Percentiles rank a stretch among this genome's conserved stretches.
phyloP scores from a whole-genome alignment of 306 rosid genomes.

The Sphenostylis stenocarpa region DNA sequence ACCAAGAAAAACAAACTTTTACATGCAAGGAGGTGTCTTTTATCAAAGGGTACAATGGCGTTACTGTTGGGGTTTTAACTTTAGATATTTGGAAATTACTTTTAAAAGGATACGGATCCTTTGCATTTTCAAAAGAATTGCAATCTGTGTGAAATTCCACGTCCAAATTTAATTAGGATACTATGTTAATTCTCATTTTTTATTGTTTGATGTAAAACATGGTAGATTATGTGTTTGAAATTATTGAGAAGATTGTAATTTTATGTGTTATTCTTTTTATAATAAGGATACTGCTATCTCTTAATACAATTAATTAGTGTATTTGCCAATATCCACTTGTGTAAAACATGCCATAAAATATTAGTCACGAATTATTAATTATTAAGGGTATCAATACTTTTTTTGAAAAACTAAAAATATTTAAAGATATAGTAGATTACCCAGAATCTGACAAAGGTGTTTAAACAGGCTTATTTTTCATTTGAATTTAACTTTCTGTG shows the following conservation, averaged over 20 bases:
- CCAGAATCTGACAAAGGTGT: not conserved
- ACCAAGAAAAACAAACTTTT: constrained; percentile 22
- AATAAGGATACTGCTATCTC: not conserved
- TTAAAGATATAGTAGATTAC: not conserved
- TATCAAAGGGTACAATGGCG: not conserved
- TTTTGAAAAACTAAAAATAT: not conserved
- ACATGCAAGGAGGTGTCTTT: not conserved
- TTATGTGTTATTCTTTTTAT: not conserved
- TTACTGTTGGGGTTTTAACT: constrained; percentile 14
- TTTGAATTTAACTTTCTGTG: not conserved
- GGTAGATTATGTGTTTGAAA: too few species aligned
- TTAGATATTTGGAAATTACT: constrained; percentile 10
- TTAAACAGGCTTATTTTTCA: not conserved
- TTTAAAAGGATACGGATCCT: not conserved
- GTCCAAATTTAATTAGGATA: not conserved
- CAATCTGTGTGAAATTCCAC: not conserved
- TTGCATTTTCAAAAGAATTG: not conserved
- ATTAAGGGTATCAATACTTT: not conserved
- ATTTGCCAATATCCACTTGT: not conserved
- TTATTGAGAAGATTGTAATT: not conserved
- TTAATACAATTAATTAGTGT: not conserved
- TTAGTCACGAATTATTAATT: too few species aligned
- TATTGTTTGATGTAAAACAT: not conserved
- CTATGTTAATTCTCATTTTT: too few species aligned
- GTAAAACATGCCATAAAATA: not conserved